phyloP scores from a whole-genome alignment of 768 basidiomycete genomes.

The Boletus vermiculosoides region DNA sequence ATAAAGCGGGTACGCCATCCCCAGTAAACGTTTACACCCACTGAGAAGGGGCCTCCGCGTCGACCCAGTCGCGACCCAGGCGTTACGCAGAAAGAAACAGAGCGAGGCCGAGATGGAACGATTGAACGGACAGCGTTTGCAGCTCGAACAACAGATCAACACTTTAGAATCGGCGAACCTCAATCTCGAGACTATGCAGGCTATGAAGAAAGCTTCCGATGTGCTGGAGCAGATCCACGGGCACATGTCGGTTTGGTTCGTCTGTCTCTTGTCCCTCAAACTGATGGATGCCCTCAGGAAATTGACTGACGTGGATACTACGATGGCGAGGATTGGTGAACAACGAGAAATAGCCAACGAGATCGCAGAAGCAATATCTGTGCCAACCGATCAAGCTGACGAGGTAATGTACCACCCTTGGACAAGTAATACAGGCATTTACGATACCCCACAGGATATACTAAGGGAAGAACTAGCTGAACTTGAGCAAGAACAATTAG shows the following conservation, averaged over 20 bases:
- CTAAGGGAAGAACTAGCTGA: constrained; percentile 79
- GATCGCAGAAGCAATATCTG: constrained; percentile 85
- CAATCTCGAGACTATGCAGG: constrained; percentile 95
- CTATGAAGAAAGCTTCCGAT: constrained; percentile 93
- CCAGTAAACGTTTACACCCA: not conserved
- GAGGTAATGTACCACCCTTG: constrained; percentile 51
- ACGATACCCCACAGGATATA: constrained; percentile 58
- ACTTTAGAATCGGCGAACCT: constrained; percentile 97
- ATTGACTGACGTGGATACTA: constrained; percentile 84
- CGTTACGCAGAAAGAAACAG: constrained; percentile 91
- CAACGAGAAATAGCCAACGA: constrained; percentile 92
- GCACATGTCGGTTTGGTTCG: constrained; percentile 63
- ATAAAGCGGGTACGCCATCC: constrained; percentile 75
- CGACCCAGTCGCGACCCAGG: constrained; percentile 75
- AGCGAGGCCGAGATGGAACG: constrained; percentile 84
- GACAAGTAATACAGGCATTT: not conserved
- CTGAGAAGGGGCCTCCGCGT: constrained; percentile 12
- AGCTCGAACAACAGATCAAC: constrained; percentile 95
- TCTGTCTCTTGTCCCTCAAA: not conserved
- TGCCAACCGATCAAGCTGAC: constrained; percentile 65
- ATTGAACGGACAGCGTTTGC: constrained; percentile 80
- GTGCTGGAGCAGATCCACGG: constrained; percentile 89
- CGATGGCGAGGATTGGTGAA: constrained; percentile 84
- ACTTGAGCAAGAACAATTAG: constrained; percentile 85
- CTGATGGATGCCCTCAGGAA: constrained; percentile 48